A percentile compares a stretch with the other conserved stretches of the same genome.
phyloP scores from a whole-genome alignment of 345 rosid genomes.

The Schrenkiella parvula region DNA sequence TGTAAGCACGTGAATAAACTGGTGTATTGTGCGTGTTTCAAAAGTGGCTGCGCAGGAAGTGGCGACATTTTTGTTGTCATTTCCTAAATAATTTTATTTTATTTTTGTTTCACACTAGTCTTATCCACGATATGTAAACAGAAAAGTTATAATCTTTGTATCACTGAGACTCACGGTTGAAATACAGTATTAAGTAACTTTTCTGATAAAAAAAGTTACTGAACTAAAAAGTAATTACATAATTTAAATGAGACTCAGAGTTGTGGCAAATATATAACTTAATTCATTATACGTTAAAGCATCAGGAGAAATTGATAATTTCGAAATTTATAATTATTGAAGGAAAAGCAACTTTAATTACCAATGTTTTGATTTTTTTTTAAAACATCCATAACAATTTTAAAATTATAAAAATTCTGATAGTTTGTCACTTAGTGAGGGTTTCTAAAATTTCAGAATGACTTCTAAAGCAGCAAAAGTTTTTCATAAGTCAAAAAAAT shows the following conservation, averaged over 20 bases:
- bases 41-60: neutral
- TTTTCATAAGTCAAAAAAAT: no score
- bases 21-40: conserved; percentile 3
- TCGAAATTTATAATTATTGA: neutral
- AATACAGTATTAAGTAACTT: neutral
- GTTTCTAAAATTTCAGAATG: neutral
- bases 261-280: neutral
- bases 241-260: neutral
- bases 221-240: neutral
- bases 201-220: neutral
- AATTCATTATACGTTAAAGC: neutral
- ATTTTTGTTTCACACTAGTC: no score
- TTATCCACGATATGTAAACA: neutral
- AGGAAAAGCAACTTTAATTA: no score
- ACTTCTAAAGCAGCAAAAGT: neutral
- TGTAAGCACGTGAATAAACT: neutral
- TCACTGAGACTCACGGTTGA: neutral
- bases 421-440: neutral
- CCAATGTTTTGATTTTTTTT: no score
- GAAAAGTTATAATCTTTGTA: neutral
- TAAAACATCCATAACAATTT: no score
- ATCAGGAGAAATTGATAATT: neutral
- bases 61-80: neutral
- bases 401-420: no score
- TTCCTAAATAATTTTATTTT: neutral